Base-by-base conservation (phyloP, 2,329 filamentous ascomycete species). In the Elsinoe ampelina region DNA sequence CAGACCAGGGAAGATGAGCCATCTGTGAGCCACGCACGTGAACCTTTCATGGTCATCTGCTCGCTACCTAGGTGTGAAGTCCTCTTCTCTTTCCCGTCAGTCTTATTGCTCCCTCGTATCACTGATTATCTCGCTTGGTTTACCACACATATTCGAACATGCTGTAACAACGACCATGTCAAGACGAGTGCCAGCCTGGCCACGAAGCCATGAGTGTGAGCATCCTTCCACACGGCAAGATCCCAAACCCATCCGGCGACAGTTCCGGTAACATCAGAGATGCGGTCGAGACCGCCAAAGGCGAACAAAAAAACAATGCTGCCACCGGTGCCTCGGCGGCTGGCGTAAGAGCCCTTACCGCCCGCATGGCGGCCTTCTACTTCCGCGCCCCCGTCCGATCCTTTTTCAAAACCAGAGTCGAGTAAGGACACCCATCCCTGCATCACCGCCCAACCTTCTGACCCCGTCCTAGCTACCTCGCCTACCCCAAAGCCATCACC, bases 321-420 rank as follows among this genome's bases (percentile, higher is more conserved):
- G 78, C 80, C 11, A 84, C 82, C 13, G 90, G 87, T 48, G 87
- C 88, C n/a, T 90, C 88, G 19, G 90, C 90, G 3, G 90, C 90
- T 19, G 83, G 88, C 39, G 87, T 90, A 61, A 86, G 91, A 47
- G 91, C 90, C 26, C 71, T 95, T 61, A 91, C 86, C 64, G 86
- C 89, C 6, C 87, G 95, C 67, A 77, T 89, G 64, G 80, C 95
- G 56, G 85, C 89, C 20, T 95, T 95, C 65, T 96, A 95, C 73
- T 96, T 95, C 68, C 80, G 90, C 57, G 89, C 89, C 0, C 91
- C 91, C 0, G 87, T 90, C 55, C 95, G 95, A 72, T 87, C 90
- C 13, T 96, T 96, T 69, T 95, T 96, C 72, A 82, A 89, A 60
- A 91, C 88, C 1, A 78, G 91, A 58, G 89, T 96, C 61, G 91